Base-by-base conservation (phyloP, 2,329 filamentous ascomycete genomes). In the Cadophora sp. region DNA sequence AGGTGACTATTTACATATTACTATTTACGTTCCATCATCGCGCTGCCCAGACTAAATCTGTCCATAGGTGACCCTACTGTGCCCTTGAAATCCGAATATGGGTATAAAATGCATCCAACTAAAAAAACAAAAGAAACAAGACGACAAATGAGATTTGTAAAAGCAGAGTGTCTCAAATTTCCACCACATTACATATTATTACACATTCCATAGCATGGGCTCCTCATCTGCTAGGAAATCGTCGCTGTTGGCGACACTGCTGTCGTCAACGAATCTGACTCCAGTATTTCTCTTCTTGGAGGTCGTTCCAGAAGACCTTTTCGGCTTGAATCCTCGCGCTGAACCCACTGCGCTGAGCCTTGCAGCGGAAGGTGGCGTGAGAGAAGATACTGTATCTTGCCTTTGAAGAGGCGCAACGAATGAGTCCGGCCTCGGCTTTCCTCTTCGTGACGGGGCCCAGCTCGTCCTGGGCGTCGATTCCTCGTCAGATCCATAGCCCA, bases 401-500 rank as follows among this genome's bases (percentile, higher is more conserved):
- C 47, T 55, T 5, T 45, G 41, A 27, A 63, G 27, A 22, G 66
- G 65, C 18, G 66, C 59, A 27, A 66, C 33, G 4, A 56, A 36
- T n/a, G 72, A 73, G 59, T 73, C 72, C 4, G 69, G 63, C 59
- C 68, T 66, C 1, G 59, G 62, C 3, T 62, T 66, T 50, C 53
- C 67, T 50, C 56, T 69, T 14, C 27, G 62, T 36, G 65, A 24
- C 30, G 67, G 53, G 7, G 60, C 68, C 63, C 70, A 70, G 56
- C 67, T 70, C 11, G 64, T 67, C 50, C 71, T 68, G 3, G 74
- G 75, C 0, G 73, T 76, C 5, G 68, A 69, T n/a, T 75, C 74
- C 18, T 74, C 73, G 47, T 76, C 75, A 1, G 72, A 75, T 0
- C 67, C 75, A 51, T 70, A 73, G 22, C 60, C 73, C 9, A 75